Conservation (phyloP, 1,284 basidiomycete species). For the Ganoderma lingzhi region DNA sequence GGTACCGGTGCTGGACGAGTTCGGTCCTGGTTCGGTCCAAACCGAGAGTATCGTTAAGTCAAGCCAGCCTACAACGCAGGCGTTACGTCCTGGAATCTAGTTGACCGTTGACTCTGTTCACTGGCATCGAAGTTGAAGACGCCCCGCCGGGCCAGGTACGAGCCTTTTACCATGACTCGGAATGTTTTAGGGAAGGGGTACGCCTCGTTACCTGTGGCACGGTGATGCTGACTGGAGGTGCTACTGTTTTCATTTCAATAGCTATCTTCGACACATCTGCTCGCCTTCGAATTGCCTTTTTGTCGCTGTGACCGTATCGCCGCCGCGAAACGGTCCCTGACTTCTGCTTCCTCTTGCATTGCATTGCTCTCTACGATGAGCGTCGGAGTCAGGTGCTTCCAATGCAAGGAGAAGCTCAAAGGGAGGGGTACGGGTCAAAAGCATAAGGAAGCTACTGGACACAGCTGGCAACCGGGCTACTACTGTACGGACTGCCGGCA, state of each 20-base stretch:
- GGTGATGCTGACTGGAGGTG: neutral
- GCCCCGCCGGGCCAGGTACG: neutral
- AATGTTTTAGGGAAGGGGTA: neutral
- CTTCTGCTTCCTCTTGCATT: too few species aligned
- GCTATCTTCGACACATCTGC: neutral
- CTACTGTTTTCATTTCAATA: neutral
- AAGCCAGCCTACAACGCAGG: too few species aligned
- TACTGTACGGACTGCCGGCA: constrained; percentile 5
- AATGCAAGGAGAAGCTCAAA: constrained; percentile 11
- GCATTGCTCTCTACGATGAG: neutral
- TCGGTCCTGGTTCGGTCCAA: too few species aligned
- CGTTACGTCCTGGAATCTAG: too few species aligned
- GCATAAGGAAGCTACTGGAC: neutral
- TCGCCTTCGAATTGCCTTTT: too few species aligned
- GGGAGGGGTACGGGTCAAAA: neutral
- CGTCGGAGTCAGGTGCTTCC: constrained; percentile 15
- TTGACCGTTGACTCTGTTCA: too few species aligned
- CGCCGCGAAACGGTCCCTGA: too few species aligned
- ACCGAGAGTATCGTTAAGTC: too few species aligned
- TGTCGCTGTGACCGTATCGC: too few species aligned
- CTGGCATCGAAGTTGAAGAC: neutral
- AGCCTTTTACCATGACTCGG: neutral
- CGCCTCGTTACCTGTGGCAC: neutral
- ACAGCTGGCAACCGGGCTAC: constrained; percentile 10
- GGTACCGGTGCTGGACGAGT: too few species aligned